A percentile compares a stretch with the other conserved stretches of the same genome.
Conservation (phyloP, 371 early-diverging fungal genomes). For the Lichtheimia ramosa region DNA sequence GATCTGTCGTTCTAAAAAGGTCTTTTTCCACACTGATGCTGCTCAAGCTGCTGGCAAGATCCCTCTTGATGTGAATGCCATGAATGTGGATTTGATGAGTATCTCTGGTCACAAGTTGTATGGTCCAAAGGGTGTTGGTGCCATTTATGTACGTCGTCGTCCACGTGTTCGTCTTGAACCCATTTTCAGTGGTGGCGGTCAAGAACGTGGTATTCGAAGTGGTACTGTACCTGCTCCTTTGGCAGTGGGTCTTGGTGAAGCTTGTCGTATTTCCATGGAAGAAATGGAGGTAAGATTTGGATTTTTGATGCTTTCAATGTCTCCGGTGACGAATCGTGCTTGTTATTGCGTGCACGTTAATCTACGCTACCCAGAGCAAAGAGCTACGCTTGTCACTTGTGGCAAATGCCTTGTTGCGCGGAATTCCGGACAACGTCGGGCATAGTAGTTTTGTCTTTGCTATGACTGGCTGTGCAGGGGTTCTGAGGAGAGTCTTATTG, state of each 20-base stretch:
- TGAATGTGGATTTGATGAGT: slow-evolving; percentile 97
- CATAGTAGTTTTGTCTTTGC: slow-evolving; percentile 26
- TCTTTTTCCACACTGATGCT: slow-evolving; percentile 99
- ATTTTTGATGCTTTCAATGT: not conserved
- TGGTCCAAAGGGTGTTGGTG: slow-evolving; percentile 99
- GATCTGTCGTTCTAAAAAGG: slow-evolving; percentile 83
- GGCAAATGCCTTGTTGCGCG: not conserved
- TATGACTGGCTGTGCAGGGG: slow-evolving; percentile 68
- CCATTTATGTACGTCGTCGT: slow-evolving; percentile 94
- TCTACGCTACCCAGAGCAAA: slow-evolving; percentile 28
- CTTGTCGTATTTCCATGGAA: slow-evolving; percentile 83
- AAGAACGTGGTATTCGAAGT: slow-evolving; percentile 97
- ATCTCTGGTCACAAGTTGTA: slow-evolving; percentile 99
- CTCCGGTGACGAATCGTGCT: slow-evolving; percentile 19
- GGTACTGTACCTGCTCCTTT: slow-evolving; percentile 98
- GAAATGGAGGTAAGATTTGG: slow-evolving; percentile 81
- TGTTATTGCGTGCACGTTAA: slow-evolving; percentile 20
- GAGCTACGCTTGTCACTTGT: slow-evolving; percentile 15
- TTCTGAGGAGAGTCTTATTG: slow-evolving; percentile 50
- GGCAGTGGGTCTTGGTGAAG: slow-evolving; percentile 96
- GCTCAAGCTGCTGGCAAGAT: slow-evolving; percentile 99
- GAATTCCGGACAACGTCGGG: not conserved
- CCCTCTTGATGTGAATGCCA: slow-evolving; percentile 92
- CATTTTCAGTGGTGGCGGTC: slow-evolving; percentile 96
- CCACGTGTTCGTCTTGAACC: slow-evolving; percentile 97